A percentile compares a stretch with the other conserved stretches of the same genome.
Evolutionary conservation across 2,329 filamentous ascomycete species (phyloP).

Genomic region (Phyllosticta capitalensis): DNA sequence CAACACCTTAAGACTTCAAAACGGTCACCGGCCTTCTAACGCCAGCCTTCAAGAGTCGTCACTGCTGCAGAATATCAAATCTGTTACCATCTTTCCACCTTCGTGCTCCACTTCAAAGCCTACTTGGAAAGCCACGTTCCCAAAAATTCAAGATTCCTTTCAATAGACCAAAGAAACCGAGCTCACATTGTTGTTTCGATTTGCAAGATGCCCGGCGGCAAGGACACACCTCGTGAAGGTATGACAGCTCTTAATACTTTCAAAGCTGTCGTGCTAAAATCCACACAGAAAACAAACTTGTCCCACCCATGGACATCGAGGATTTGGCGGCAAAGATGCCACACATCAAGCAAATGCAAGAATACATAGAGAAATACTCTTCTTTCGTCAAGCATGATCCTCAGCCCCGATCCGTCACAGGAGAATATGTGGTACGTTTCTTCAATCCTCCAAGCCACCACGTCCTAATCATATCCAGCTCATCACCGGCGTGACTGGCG

Average conservation of each 20-base stretch:
- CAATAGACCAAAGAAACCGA: background rate
- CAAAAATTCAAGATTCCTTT: background rate
- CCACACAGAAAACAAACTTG: background rate
- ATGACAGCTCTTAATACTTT: background rate
- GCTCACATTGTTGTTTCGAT: background rate
- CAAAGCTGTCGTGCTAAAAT: background rate
- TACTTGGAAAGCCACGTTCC: background rate
- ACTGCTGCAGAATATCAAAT: too few relatives aligned
- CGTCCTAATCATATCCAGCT: slow-evolving; percentile 19
- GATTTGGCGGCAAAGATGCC: background rate
- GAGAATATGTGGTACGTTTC: slow-evolving; percentile 13
- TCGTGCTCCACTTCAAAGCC: too few relatives aligned
- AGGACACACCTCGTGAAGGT: background rate
- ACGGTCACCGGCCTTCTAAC: too few relatives aligned
- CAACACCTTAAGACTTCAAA: too few relatives aligned
- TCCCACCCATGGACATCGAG: background rate
- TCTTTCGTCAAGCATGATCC: slow-evolving; percentile 24
- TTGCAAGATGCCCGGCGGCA: background rate
- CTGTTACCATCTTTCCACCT: too few relatives aligned
- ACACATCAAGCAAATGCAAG: slow-evolving; percentile 30
- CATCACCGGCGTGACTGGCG: slow-evolving; percentile 57
- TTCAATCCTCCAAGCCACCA: too few relatives aligned
- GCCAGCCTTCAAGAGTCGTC: too few relatives aligned
- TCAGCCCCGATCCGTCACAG: slow-evolving; percentile 1
- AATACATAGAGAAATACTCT: slow-evolving; percentile 37